Evolutionary conservation across 140 eudicot species (phyloP).

Genomic region (Senecio squalidus): DNA sequence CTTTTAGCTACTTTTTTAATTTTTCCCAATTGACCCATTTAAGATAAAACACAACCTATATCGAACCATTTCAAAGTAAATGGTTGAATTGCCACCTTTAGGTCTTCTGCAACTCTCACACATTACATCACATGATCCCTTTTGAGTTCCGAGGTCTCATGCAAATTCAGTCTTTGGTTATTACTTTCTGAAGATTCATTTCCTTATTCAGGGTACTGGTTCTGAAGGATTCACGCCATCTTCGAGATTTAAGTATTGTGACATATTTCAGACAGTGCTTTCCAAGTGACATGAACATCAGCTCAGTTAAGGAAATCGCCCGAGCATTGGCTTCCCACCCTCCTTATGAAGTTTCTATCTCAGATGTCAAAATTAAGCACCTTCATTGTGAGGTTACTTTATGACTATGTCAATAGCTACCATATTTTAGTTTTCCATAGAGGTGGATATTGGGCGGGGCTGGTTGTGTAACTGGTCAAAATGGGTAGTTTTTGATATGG

Average conservation of each 20-base stretch:
- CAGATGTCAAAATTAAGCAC: conserved; percentile 72
- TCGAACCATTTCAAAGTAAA: no score
- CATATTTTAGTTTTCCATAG: no score
- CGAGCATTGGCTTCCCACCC: conserved; percentile 80
- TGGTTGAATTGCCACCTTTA: background rate
- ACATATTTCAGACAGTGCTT: conserved; percentile 86
- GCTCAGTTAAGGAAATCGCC: conserved; percentile 72
- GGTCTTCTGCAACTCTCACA: no score
- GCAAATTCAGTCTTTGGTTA: background rate
- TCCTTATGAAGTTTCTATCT: conserved; percentile 75
- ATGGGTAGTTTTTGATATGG: no score
- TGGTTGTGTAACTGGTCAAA: no score
- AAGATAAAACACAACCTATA: no score
- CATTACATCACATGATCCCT: no score
- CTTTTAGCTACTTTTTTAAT: no score
- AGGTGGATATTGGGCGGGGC: no score
- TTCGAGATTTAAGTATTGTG: conserved; percentile 66
- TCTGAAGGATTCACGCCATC: conserved; percentile 70
- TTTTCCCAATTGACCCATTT: no score
- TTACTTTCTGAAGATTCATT: conserved; percentile 2
- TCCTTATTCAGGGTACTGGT: conserved; percentile 49
- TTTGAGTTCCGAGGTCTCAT: no score
- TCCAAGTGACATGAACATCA: conserved; percentile 43
- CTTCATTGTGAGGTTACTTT: conserved; percentile 75
- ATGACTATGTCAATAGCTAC: conserved; percentile 2